Percentiles rank a stretch among this genome's conserved stretches.
phyloP scores from a whole-genome alignment of 768 basidiomycete species.

The Megacollybia marginata region DNA sequence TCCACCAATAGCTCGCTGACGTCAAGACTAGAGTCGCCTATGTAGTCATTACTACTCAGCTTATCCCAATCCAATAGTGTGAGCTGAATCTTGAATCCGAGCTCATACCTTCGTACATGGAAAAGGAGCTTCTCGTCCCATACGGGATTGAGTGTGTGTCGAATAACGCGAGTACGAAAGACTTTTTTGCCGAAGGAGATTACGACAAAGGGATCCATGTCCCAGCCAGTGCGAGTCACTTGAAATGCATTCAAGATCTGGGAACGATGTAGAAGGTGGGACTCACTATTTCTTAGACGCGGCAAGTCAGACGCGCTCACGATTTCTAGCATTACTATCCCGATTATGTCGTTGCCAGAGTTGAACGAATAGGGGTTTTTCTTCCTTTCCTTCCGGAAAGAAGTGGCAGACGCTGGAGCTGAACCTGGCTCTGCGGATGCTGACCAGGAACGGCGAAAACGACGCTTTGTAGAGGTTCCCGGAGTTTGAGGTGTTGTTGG shows the following conservation, averaged over 20 bases:
- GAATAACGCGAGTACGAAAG: conserved; percentile 84
- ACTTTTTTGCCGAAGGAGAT: conserved; percentile 96
- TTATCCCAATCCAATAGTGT: conserved; percentile 97
- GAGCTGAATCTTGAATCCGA: conserved; percentile 68
- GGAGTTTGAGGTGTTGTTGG: neutral
- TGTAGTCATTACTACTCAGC: conserved; percentile 77
- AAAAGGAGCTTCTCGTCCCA: conserved; percentile 97
- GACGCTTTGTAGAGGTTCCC: too few species aligned
- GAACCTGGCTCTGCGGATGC: neutral
- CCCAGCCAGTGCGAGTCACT: conserved; percentile 87
- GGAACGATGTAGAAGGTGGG: neutral
- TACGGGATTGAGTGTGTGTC: conserved; percentile 74
- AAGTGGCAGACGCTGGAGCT: neutral
- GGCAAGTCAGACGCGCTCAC: conserved; percentile 79
- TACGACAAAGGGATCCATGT: conserved; percentile 98
- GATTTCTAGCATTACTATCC: conserved; percentile 95
- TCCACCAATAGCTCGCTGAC: conserved; percentile 61
- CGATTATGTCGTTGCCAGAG: conserved; percentile 75
- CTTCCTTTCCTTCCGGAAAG: too few species aligned
- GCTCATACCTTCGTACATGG: conserved; percentile 87
- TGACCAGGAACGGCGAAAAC: too few species aligned
- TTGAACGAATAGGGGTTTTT: conserved; percentile 46
- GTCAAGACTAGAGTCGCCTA: conserved; percentile 73
- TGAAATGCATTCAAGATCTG: neutral
- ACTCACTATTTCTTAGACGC: conserved; percentile 77